These are phyloP conservation scores for Pugionium cornutum DNA, from an alignment of 345 rosid species.

Conservation along the genomic window DNA sequence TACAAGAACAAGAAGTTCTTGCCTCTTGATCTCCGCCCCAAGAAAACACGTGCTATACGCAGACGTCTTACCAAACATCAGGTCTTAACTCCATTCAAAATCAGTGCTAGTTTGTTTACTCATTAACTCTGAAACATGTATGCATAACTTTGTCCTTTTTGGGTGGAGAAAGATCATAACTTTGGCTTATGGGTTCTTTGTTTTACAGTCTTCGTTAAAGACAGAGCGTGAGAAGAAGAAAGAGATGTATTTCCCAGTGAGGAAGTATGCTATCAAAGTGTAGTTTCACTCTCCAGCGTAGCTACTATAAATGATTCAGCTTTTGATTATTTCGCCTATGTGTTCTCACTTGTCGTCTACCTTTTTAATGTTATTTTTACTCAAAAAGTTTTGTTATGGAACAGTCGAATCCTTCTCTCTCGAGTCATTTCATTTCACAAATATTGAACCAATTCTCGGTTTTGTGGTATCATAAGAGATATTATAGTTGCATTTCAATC, in stretches of 20 bases:
- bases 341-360: neutral
- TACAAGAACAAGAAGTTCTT: conserved; percentile 46
- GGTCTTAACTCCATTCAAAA: too few species aligned
- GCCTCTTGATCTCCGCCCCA: too few species aligned
- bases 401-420: neutral
- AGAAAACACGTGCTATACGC: too few species aligned
- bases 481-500: too few species aligned
- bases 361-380: neutral
- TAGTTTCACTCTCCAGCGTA: conserved; percentile 21
- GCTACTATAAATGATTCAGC: conserved; percentile 1
- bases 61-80: too few species aligned
- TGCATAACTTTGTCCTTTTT: too few species aligned
- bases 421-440: neutral
- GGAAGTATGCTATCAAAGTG: conserved; percentile 54
- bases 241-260: conserved; percentile 46
- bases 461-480: too few species aligned
- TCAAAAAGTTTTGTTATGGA: conserved; percentile 12
- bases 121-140: too few species aligned
- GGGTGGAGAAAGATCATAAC: too few species aligned
- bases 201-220: conserved; percentile 56
- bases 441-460: neutral
- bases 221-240: conserved; percentile 53
- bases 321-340: conserved; percentile 9
- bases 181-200: neutral
- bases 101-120: too few species aligned